Base-by-base conservation (phyloP, 345 rosid species). In the Microthlaspi erraticum region DNA sequence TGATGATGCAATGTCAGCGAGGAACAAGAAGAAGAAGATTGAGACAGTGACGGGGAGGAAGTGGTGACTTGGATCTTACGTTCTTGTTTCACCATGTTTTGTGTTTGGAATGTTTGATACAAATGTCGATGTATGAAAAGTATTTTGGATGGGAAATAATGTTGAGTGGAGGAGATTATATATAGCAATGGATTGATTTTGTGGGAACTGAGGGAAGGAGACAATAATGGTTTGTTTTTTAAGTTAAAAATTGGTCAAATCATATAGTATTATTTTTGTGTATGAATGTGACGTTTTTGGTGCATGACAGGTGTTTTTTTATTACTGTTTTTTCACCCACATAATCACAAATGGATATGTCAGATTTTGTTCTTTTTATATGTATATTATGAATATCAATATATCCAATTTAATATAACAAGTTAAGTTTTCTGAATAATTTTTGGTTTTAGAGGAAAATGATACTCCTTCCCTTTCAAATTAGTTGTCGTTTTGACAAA, bases 61-160 rank as follows among this genome's bases (percentile, higher is more conserved):
- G 76, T 26, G 31, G 77, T 68, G 43, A 42, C 54, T 65, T 77
- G 73, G 70, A 80, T 81, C 83, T 77, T 79, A 18, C 39, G 79
- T 76, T 84, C 91, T 50, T 74, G 68, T 83, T 87, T 91, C 83
- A 86, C 93, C 97, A 91, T 87, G 7, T 50, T 13, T 49, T 62
- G 31, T 42, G 53, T 14, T 38, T 65, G 50, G 20, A 20, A 23
- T 51, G 59, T 18, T 61, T 42, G 20, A 32, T 48, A 23, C 8
- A 14, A 66, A 23, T 58, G 60, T 59, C 45, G 29, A 39, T 36
- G 52, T 56, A 10, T 46, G 60, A 64, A 62, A 68, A 56, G 71
- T 56, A 14, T 62, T 43, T 58, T 57, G 44, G 60, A 58, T 70
- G 63, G 5, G 8, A 65, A 36, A 20, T 62, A 54, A 71, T 65